phyloP scores from a whole-genome alignment of 768 basidiomycete species.

The Mycena leptocephala region DNA sequence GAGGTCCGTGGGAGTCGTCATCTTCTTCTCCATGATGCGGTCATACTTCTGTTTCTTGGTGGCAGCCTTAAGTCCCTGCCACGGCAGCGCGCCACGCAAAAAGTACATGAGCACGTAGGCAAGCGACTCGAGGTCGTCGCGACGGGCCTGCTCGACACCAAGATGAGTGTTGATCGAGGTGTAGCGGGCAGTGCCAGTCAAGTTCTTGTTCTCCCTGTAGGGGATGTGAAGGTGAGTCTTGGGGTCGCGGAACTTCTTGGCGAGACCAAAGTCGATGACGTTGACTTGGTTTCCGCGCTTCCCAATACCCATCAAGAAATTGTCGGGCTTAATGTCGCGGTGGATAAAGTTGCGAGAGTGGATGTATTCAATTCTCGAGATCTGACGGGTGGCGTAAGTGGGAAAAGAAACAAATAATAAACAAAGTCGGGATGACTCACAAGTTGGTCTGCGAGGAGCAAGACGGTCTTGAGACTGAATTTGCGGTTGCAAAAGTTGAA shows the following conservation, averaged over 20 bases:
- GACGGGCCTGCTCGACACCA: constrained; percentile 97
- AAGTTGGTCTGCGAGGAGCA: constrained; percentile 96
- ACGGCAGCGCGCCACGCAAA: constrained; percentile 97
- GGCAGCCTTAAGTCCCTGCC: constrained; percentile 99
- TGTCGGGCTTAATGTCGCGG: constrained; percentile 99
- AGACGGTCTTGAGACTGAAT: constrained; percentile 96
- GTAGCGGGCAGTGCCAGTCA: constrained; percentile 99
- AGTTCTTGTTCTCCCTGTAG: constrained; percentile 99
- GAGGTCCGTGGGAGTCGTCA: constrained; percentile 97
- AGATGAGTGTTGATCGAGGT: constrained; percentile 99
- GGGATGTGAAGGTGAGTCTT: constrained; percentile 99
- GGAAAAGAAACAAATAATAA: constrained; percentile 40
- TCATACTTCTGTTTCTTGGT: constrained; percentile 99
- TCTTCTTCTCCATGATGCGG: constrained; percentile 99
- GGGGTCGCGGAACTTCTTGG: constrained; percentile 99
- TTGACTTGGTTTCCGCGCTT: constrained; percentile 99
- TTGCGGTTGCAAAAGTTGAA: constrained; percentile 99
- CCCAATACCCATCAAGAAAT: constrained; percentile 99
- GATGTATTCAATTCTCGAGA: constrained; percentile 99
- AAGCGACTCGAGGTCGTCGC: constrained; percentile 98
- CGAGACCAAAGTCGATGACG: constrained; percentile 97
- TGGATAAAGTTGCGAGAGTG: constrained; percentile 99
- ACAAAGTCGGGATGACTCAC: constrained; percentile 62
- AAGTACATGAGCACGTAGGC: constrained; percentile 99
- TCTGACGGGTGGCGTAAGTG: constrained; percentile 63